Evolutionary conservation across 805 yeast genomes (phyloP).

Genomic region (Candida loeiensis): DNA sequence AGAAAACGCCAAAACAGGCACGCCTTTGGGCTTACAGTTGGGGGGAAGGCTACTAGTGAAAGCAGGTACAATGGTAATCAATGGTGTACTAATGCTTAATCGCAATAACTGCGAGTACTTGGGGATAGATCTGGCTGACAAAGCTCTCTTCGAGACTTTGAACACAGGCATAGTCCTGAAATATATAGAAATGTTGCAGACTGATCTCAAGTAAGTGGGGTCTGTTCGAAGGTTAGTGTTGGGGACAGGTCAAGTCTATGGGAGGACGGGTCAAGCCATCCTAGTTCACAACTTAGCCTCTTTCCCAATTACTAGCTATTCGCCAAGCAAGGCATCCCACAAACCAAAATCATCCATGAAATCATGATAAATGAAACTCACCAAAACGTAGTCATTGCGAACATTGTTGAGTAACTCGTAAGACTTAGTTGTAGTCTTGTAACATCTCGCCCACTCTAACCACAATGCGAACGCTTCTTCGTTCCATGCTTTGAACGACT

Average conservation of each 20-base stretch:
- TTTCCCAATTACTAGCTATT: conserved; percentile 20
- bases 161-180: conserved; percentile 36
- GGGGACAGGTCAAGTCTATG: too few species aligned
- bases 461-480: conserved; percentile 93
- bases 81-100: conserved; percentile 44
- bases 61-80: conserved; percentile 43
- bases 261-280: not conserved
- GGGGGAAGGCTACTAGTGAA: conserved; percentile 59
- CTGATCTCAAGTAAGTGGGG: conserved; percentile 22
- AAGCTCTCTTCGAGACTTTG: conserved; percentile 23
- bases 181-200: conserved; percentile 37
- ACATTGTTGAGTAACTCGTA: conserved; percentile 59
- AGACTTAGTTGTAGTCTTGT: conserved; percentile 54
- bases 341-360: conserved; percentile 67
- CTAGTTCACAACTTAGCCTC: conserved; percentile 1
- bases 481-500: conserved; percentile 92
- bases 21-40: conserved; percentile 28
- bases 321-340: conserved; percentile 60
- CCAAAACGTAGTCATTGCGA: conserved; percentile 63
- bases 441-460: conserved; percentile 87
- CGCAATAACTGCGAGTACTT: conserved; percentile 29
- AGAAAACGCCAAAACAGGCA: conserved; percentile 19
- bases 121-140: conserved; percentile 25
- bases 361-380: conserved; percentile 87
- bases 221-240: too few species aligned